phyloP scores from a whole-genome alignment of 139 green algal species.

The Coccomyxa sp. region DNA sequence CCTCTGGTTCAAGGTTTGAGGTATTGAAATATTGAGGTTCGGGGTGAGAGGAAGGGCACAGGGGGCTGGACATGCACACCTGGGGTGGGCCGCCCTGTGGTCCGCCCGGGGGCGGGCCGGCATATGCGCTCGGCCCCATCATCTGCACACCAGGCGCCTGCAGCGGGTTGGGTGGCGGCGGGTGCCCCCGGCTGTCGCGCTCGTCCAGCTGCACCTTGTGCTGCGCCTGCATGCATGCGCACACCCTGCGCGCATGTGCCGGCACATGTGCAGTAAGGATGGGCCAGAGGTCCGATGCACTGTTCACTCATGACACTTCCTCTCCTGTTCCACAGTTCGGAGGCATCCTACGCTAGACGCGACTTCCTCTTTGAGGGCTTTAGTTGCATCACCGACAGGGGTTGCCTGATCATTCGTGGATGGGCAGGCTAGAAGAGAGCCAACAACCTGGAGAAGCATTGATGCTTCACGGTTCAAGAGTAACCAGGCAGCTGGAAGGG shows the following conservation, averaged over 20 bases:
- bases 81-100: too few species aligned
- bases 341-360: neutral
- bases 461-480: neutral
- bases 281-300: neutral
- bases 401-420: neutral
- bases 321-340: neutral
- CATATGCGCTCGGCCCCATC: neutral
- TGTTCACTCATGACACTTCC: too few species aligned
- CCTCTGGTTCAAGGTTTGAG: too few species aligned
- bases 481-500: neutral
- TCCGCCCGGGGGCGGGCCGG: neutral
- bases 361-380: neutral
- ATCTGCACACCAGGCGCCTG: neutral
- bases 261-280: neutral
- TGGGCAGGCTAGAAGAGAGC: neutral
- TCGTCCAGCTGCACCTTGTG: conserved; percentile 82
- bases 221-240: conserved; percentile 88
- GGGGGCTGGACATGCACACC: neutral
- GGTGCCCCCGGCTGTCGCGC: conserved; percentile 46
- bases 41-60: neutral
- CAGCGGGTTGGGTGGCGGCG: conserved; percentile 12
- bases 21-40: neutral
- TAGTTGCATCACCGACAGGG: neutral
- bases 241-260: conserved; percentile 52
- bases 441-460: neutral